Conservation (phyloP, 2,329 filamentous ascomycete genomes). For the Tolypocladium ovalisporum region DNA sequence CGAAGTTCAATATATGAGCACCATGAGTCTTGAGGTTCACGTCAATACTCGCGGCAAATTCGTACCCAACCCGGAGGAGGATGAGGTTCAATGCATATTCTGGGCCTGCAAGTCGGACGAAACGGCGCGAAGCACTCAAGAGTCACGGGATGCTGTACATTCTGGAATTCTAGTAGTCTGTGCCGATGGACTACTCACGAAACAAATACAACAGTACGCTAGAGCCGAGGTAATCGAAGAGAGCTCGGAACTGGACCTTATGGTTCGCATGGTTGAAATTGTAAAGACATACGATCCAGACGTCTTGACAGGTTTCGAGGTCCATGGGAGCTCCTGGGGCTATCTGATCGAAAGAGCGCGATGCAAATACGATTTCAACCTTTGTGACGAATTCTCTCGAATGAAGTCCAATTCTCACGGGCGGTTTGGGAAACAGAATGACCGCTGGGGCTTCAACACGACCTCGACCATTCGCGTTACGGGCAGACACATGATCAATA, state of each 20-base stretch:
- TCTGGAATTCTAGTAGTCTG: conserved; percentile 67
- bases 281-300: conserved; percentile 81
- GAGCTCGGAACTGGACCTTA: conserved; percentile 68
- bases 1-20: conserved; percentile 89
- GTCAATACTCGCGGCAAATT: conserved; percentile 75
- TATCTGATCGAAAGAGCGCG: conserved; percentile 86
- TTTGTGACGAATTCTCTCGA: conserved; percentile 84
- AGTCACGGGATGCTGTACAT: conserved; percentile 37
- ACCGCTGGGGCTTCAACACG: conserved; percentile 89
- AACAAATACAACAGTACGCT: conserved; percentile 51
- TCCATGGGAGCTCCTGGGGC: conserved; percentile 89
- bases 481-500: conserved; percentile 90
- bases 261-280: conserved; percentile 78
- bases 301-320: conserved; percentile 88
- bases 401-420: conserved; percentile 78
- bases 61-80: conserved; percentile 79
- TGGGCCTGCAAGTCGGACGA: conserved; percentile 81
- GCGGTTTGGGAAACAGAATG: conserved; percentile 73
- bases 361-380: conserved; percentile 76
- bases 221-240: conserved; percentile 61
- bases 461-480: conserved; percentile 89
- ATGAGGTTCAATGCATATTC: conserved; percentile 80
- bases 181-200: conserved; percentile 44
- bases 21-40: conserved; percentile 88
- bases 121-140: conserved; percentile 17